Conservation (phyloP, 1,284 basidiomycete genomes). For the Ustilago shanxiensis region DNA sequence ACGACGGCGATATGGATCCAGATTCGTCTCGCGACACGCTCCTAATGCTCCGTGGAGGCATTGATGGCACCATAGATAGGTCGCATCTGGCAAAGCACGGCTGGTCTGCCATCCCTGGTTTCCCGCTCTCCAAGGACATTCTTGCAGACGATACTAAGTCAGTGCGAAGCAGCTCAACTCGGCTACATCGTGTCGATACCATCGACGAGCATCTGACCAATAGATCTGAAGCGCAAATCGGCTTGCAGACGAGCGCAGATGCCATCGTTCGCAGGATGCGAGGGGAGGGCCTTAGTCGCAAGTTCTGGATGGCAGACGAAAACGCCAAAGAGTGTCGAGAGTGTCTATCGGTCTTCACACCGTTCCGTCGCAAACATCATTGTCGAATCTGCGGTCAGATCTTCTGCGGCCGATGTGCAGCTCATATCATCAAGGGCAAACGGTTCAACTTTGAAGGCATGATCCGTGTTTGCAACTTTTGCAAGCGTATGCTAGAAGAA, state of each 20-base stretch:
- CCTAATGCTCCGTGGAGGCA: conserved; percentile 31
- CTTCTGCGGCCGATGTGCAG: conserved; percentile 77
- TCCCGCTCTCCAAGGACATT: conserved; percentile 63
- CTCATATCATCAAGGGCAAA: conserved; percentile 95
- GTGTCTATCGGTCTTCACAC: conserved; percentile 65
- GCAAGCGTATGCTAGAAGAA: conserved; percentile 88
- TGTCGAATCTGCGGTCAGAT: conserved; percentile 70
- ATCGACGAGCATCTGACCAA: conserved; percentile 42
- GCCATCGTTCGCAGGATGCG: conserved; percentile 60
- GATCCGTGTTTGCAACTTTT: conserved; percentile 93
- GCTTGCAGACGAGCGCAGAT: conserved; percentile 62
- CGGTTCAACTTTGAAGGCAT: conserved; percentile 92
- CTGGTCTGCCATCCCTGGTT: conserved; percentile 62
- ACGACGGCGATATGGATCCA: conserved; percentile 44
- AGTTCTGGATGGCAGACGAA: conserved; percentile 77
- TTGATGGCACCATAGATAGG: conserved; percentile 35
- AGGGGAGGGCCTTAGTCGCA: conserved; percentile 64
- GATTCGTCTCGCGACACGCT: conserved; percentile 46
- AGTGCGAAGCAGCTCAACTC: conserved; percentile 55
- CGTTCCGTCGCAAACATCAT: conserved; percentile 67
- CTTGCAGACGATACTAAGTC: conserved; percentile 64
- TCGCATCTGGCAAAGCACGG: conserved; percentile 51
- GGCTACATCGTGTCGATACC: conserved; percentile 49
- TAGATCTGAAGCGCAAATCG: conserved; percentile 40
- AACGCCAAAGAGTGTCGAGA: conserved; percentile 81